Conservation (phyloP, 306 rosid genomes). For the Fagus crenata region DNA sequence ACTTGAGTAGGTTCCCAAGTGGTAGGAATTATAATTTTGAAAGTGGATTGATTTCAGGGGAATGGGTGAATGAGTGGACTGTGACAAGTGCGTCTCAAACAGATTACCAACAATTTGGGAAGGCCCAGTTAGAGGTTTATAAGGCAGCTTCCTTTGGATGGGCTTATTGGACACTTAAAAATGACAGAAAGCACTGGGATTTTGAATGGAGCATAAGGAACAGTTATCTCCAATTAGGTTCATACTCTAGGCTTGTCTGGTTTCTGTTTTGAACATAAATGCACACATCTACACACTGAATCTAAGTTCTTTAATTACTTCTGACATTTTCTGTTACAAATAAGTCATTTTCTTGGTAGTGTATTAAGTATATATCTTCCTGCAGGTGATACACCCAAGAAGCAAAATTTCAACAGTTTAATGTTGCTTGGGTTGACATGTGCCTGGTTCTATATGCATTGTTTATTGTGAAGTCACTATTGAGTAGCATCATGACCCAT, state of each 20-base stretch:
- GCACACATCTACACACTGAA: neutral
- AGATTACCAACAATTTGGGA: constrained; percentile 74
- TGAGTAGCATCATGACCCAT: constrained; percentile 7
- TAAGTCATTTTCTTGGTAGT: neutral
- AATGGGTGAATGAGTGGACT: constrained; percentile 61
- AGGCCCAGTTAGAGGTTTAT: constrained; percentile 74
- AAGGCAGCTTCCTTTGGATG: constrained; percentile 83
- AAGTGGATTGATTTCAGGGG: constrained; percentile 37
- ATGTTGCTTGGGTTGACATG: constrained; percentile 40
- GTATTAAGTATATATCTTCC: neutral
- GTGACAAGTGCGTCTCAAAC: constrained; percentile 51
- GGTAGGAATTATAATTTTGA: neutral
- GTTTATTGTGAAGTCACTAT: constrained; percentile 35
- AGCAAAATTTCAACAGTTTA: constrained; percentile 26
- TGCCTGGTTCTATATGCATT: constrained; percentile 44
- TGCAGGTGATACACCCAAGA: constrained; percentile 62
- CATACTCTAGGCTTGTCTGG: constrained; percentile 14
- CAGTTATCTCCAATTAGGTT: constrained; percentile 71
- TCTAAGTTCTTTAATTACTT: neutral
- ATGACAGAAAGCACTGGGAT: constrained; percentile 82
- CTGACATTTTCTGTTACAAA: neutral
- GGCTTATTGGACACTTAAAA: constrained; percentile 82
- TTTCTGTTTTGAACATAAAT: constrained; percentile 7
- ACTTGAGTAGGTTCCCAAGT: neutral
- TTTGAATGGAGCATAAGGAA: constrained; percentile 82